These are phyloP conservation scores for Ramularia endophylla DNA, from an alignment of 2,329 filamentous ascomycete species.

Conservation along the genomic window DNA sequence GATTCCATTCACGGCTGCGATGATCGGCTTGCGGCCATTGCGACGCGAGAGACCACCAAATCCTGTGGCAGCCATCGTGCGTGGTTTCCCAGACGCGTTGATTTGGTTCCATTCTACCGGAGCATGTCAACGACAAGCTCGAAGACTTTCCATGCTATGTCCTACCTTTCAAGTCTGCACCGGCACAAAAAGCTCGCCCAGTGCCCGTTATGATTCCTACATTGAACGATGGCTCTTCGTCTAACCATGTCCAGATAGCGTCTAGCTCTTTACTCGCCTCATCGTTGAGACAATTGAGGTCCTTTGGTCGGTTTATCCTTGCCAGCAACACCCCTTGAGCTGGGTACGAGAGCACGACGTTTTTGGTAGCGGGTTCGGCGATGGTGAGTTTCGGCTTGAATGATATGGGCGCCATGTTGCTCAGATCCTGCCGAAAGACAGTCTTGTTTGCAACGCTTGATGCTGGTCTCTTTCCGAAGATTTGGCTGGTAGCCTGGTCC, in stretches of 20 bases:
- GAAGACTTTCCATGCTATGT: not conserved
- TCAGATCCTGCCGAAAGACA: too few relatives aligned
- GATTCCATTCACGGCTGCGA: conserved; percentile 70
- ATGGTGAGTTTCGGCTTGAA: conserved; percentile 19
- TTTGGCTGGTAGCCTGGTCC: too few relatives aligned
- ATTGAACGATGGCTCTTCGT: conserved; percentile 26
- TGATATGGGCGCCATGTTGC: conserved; percentile 13
- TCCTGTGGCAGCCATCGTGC: conserved; percentile 39
- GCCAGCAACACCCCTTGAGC: conserved; percentile 29
- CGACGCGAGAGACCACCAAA: conserved; percentile 64
- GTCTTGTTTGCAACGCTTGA: too few relatives aligned
- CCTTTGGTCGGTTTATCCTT: conserved; percentile 30
- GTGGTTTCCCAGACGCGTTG: conserved; percentile 21
- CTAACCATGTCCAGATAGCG: conserved; percentile 29
- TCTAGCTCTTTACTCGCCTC: conserved; percentile 29
- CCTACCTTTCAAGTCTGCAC: conserved; percentile 33
- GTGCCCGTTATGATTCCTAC: conserved; percentile 33
- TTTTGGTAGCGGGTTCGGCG: conserved; percentile 20
- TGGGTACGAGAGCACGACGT: conserved; percentile 28
- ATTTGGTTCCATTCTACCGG: conserved; percentile 30
- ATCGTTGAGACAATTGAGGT: conserved; percentile 32
- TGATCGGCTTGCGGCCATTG: conserved; percentile 64
- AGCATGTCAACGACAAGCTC: not conserved
- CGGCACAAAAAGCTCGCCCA: conserved; percentile 32
- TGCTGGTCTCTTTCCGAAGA: too few relatives aligned